Evolutionary conservation across 2,329 filamentous ascomycete species (phyloP), one percentile per base, ranked within the genome.

Genomic region (Phialemonium atrogriseum): DNA sequence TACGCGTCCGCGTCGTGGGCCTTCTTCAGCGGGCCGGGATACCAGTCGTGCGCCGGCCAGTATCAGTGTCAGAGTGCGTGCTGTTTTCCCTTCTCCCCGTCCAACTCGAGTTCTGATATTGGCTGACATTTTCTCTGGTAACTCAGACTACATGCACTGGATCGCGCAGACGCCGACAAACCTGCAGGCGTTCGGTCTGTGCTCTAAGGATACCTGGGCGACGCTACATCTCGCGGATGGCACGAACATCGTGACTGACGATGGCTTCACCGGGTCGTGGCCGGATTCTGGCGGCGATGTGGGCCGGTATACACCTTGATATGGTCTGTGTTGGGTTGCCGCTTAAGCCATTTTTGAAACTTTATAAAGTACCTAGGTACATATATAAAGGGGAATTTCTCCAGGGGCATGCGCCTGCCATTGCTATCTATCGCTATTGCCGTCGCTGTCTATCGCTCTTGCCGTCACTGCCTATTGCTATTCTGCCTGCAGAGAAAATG

Each of bases 1-100:
- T 64, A 62, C 37, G 58, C 54, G 6, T 58, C 56, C n/a, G 62
- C 60, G 0, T 54, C 53, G 8, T 66, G 61, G 58, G 55, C 50
- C 0, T 64, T 64, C 45, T 64, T 61, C 46, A 56, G 50, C 33
- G 59, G 60, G 1, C 58, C 58, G 2, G 46, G 48, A 0, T 57
- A 59, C 24, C 54, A 59, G 36, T 16, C 32, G 5, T 59, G 59
- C 36, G 41, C 47, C 4, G 51, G 52, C 11, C 34, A 41, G 16
- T 54, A 43, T 28, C 39, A 52, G 30, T 58, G 59, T 37, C 54
- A 62, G 37, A 40, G 46, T 48, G 43, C 49, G 47, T 42, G 21
- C 10, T n/a, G n/a, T 27, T 20, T 19, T 12, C 16, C 10, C 17
- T 25, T 6, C n/a, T 20, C n/a, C n/a, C n/a, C n/a, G n/a, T 29